phyloP scores from a whole-genome alignment of 768 basidiomycete genomes.

The Myochromella boudieri region DNA sequence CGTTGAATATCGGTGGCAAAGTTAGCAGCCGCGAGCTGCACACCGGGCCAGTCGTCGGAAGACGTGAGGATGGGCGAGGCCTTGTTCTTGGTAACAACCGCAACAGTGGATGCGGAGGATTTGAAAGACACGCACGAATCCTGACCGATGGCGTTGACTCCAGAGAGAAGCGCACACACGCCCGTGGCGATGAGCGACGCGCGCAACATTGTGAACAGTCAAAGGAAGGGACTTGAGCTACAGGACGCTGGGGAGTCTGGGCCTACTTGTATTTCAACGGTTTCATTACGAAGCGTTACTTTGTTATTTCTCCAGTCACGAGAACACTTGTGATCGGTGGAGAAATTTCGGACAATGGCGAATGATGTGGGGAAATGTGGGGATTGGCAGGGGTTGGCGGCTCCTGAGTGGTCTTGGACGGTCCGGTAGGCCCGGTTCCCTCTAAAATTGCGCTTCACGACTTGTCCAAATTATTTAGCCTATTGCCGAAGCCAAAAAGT shows the following conservation, averaged over 20 bases:
- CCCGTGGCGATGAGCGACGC: conserved; percentile 8
- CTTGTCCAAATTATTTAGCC: no score
- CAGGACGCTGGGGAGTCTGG: no score
- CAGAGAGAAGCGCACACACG: conserved; percentile 11
- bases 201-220: conserved; percentile 16
- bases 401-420: not conserved
- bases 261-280: no score
- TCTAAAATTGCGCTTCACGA: no score
- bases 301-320: not conserved
- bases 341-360: not conserved
- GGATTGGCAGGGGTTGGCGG: not conserved
- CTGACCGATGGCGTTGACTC: conserved; percentile 46
- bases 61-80: conserved; percentile 52
- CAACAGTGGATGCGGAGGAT: conserved; percentile 35
- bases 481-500: no score
- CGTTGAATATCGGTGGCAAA: conserved; percentile 62
- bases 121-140: conserved; percentile 46
- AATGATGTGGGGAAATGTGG: no score
- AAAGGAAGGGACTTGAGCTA: not conserved
- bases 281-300: no score
- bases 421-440: no score
- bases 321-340: not conserved
- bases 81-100: conserved; percentile 42
- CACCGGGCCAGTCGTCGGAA: conserved; percentile 61
- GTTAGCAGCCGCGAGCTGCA: conserved; percentile 58